Percentiles rank a stretch among this genome's conserved stretches.
These are phyloP conservation scores for Ogataea naganishii DNA, from an alignment of 805 yeast species.

Conservation along the genomic window DNA sequence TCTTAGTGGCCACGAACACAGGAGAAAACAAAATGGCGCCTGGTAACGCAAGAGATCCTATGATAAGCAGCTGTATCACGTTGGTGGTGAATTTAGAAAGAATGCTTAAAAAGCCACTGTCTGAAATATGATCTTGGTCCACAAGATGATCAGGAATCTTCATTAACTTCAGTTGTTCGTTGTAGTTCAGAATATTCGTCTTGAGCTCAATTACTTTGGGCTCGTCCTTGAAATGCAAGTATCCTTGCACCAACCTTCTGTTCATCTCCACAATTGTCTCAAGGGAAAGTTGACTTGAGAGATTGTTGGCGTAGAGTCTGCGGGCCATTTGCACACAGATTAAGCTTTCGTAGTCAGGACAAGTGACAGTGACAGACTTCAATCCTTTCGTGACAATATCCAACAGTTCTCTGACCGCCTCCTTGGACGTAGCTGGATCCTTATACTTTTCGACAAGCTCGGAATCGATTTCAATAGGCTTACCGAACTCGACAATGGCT, in stretches of 20 bases:
- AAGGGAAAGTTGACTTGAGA: constrained; percentile 63
- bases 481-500: constrained; percentile 91
- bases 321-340: constrained; percentile 89
- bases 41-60: constrained; percentile 67
- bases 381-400: constrained; percentile 66
- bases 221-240: constrained; percentile 61
- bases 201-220: constrained; percentile 57
- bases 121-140: constrained; percentile 31
- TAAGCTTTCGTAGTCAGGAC: constrained; percentile 82
- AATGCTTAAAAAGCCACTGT: constrained; percentile 12
- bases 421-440: constrained; percentile 50
- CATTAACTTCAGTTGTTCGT: constrained; percentile 42
- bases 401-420: constrained; percentile 64
- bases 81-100: constrained; percentile 17
- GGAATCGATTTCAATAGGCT: constrained; percentile 57
- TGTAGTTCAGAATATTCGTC: constrained; percentile 59
- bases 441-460: constrained; percentile 59
- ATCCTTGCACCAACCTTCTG: constrained; percentile 78
- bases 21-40: constrained; percentile 88
- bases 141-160: constrained; percentile 52
- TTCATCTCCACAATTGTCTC: constrained; percentile 87
- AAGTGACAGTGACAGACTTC: constrained; percentile 77
- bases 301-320: constrained; percentile 73
- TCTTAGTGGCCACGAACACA: constrained; percentile 70
- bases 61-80: constrained; percentile 38